Evolutionary conservation across 169 alveolate genomes (phyloP), one percentile per base, ranked within the genome.

Genomic region (Cryptosporidium ryanae): DNA sequence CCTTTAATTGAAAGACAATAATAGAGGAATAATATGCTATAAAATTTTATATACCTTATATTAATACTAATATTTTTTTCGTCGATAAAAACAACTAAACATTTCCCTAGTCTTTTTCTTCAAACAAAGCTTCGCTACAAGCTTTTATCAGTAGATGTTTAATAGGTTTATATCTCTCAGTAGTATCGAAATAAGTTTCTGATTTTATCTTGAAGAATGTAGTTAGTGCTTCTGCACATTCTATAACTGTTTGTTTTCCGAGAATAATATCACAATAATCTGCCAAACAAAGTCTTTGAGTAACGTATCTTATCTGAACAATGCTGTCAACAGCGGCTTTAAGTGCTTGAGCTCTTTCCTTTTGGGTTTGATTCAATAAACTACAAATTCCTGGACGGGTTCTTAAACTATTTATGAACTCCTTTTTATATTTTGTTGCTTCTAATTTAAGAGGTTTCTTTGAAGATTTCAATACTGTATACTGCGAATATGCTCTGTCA

Each of bases 401-500:
- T 59, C 87, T 55, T 29, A 76, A 44, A 27, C 34, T 12, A 55
- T 50, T 76, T 44, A 57, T 10, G 44, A 57, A 59, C 25, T 76
- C 71, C 23, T 23, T 55, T 29, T 64, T 59, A 57, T 76, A 67
- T 25, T 54, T 61, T 13, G 70, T 23, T 48, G 18, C 12, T n/a
- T 43, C 48, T 43, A 18, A 8, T 25, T 61, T 76, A 18, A 55
- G 44, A 32, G 76, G 46, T 31, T 38, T 76, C n/a, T 25, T 76
- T 12, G 87, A 44, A 12, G 87, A 76, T 65, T 48, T 55, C 31
- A 76, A 55, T 5, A 76, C 87, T 27, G 76, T 43, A 59, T 38
- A 59, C 17, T 32, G 71, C 17, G 87, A 55, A 76, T 76, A 76
- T 18, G 87, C 87, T 25, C 87, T 76, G 15, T 76, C 87, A 34